These are phyloP conservation scores for Cytospora mali DNA, from an alignment of 2,329 filamentous ascomycete genomes.

Conservation along the genomic window DNA sequence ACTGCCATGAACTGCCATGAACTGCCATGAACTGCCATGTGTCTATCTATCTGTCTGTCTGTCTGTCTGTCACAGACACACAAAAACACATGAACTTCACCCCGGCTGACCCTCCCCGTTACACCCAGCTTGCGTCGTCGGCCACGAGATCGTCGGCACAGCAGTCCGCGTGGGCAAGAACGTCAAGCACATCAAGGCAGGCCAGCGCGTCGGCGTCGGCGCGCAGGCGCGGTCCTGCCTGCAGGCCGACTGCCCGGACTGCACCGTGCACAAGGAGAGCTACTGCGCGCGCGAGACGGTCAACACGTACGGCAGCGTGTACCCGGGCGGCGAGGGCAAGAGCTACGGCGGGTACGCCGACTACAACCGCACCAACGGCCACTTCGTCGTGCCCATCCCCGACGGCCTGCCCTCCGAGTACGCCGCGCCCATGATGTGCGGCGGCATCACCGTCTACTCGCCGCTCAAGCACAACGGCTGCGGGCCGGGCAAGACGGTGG, in stretches of 20 bases:
- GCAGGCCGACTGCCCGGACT: constrained; percentile 45
- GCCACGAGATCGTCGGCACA: constrained; percentile 63
- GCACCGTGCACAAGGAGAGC: constrained; percentile 39
- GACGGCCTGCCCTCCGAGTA: constrained; percentile 43
- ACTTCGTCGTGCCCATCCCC: constrained; percentile 52
- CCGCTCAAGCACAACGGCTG: constrained; percentile 64
- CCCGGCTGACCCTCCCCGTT: not conserved
- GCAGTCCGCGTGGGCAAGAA: constrained; percentile 53
- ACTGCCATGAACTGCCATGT: too few relatives aligned
- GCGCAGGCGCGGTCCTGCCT: constrained; percentile 60
- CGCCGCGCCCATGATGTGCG: constrained; percentile 67
- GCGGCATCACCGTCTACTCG: constrained; percentile 65
- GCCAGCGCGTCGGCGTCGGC: constrained; percentile 64
- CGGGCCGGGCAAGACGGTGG: constrained; percentile 68
- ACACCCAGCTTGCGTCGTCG: constrained; percentile 49
- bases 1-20: too few relatives aligned
- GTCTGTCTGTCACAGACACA: not conserved
- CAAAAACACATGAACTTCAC: not conserved
- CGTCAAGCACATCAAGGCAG: constrained; percentile 52
- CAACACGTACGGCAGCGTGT: constrained; percentile 56
- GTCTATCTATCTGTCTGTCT: too few relatives aligned
- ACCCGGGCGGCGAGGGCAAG: constrained; percentile 53
- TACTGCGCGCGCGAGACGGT: constrained; percentile 44
- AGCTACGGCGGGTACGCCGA: constrained; percentile 58
- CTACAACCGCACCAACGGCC: constrained; percentile 38